Conservation (phyloP, 495 filamentous ascomycete genomes). For the Hypoxylon perforatum region DNA sequence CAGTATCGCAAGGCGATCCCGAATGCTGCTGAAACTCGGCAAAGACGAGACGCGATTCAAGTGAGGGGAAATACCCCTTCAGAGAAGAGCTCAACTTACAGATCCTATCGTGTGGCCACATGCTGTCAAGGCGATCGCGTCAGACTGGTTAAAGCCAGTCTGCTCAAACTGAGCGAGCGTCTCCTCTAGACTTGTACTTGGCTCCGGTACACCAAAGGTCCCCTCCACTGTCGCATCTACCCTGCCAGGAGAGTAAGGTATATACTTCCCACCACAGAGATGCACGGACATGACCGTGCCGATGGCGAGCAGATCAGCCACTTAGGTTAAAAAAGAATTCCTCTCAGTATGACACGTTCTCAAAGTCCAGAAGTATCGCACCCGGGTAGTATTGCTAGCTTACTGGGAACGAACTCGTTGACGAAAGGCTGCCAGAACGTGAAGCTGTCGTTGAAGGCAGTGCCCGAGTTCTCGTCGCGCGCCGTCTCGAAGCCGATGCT, state of each 20-base stretch:
- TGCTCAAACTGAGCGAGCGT: conserved; percentile 56
- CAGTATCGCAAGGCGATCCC: conserved; percentile 20
- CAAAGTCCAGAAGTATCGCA: not conserved
- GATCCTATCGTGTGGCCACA: conserved; percentile 65
- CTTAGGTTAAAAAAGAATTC: conserved; percentile 41
- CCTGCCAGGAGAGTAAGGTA: conserved; percentile 60
- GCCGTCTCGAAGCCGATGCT: conserved; percentile 60
- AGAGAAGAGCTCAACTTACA: conserved; percentile 26
- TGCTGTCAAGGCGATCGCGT: conserved; percentile 62
- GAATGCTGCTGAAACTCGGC: not conserved
- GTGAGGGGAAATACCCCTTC: not conserved
- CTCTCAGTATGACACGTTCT: conserved; percentile 10
- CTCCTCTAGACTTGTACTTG: conserved; percentile 53
- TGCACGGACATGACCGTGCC: conserved; percentile 59
- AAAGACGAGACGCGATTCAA: too few relatives aligned
- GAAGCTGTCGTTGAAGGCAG: conserved; percentile 59
- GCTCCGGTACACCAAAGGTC: conserved; percentile 61
- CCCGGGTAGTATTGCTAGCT: conserved; percentile 16
- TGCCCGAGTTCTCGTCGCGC: conserved; percentile 57
- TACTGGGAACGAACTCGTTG: conserved; percentile 45
- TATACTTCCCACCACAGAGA: conserved; percentile 58
- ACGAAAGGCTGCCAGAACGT: conserved; percentile 53
- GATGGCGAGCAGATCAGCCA: conserved; percentile 61
- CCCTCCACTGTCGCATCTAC: conserved; percentile 58
- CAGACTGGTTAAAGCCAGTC: conserved; percentile 55